Evolutionary conservation across 352 stramenopile genomes (phyloP), one percentile per base, ranked within the genome.

Genomic region (Pythium guiyangense): DNA sequence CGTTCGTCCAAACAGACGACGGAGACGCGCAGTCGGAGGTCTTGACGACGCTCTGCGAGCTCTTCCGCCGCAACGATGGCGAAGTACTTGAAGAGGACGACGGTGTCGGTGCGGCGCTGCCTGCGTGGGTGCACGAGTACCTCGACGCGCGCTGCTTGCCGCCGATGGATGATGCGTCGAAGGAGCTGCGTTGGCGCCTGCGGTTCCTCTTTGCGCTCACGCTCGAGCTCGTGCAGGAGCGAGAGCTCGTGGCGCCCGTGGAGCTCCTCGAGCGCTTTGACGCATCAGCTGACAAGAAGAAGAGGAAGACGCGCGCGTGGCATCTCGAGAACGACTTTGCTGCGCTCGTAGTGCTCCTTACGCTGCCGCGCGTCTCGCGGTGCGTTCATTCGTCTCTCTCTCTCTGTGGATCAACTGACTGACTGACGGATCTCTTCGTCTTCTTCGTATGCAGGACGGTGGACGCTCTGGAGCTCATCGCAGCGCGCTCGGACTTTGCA

Each of bases 401-500:
- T 51, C 15, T 31, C n/a, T 54, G n/a, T 53, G 31, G 34, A 34
- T 34, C 29, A 20, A 50, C 15, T 44, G 27, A 39, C 48, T 9
- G 29, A 9, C 17, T 53, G 31, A 46, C 42, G n/a, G 43, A 44
- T 39, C 22, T 6, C 18, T 25, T 29, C 6, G 54, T 22, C 50
- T 20, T 50, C 1, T 62, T 60, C 12, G 34, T 26, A 14, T 34
- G 4, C 27, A 83, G 73, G 35, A 71, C 73, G 18, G 49, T 77
- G n/a, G 76, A 92, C 29, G 84, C 76, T 10, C 65, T 94, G 31
- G 69, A 61, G n/a, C 62, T 92, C 45, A 77, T 94, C n/a, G 64
- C 71, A 4, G 62, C 73, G 31, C 66, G 70, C 10, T 46, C 66
- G 1, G 63, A 77, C 35, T 86, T 87, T 47, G 57, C 79, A 45